phyloP scores from a whole-genome alignment of 2,329 filamentous ascomycete species.

The Colletotrichum liaoningense region DNA sequence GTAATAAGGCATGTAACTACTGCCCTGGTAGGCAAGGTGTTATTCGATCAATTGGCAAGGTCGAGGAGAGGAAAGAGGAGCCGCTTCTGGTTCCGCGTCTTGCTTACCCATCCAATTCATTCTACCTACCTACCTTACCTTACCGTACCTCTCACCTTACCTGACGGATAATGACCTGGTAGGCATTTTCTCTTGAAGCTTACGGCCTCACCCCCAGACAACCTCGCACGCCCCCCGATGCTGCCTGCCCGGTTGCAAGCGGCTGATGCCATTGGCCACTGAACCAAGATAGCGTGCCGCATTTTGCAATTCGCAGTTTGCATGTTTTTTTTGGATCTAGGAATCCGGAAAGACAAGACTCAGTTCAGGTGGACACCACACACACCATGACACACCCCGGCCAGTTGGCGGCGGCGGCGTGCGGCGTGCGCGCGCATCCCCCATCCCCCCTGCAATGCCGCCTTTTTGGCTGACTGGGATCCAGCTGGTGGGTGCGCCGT shows the following conservation, averaged over 20 bases:
- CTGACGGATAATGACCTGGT: too few relatives aligned
- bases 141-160: too few relatives aligned
- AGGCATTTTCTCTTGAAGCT: slow-evolving; percentile 2
- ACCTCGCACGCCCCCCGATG: background rate
- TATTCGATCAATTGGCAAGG: background rate
- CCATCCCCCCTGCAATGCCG: background rate
- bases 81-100: slow-evolving; percentile 8
- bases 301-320: slow-evolving; percentile 5
- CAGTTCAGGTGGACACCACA: background rate
- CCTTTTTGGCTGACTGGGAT: background rate
- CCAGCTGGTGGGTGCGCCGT: background rate
- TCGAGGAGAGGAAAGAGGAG: slow-evolving; percentile 10
- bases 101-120: background rate
- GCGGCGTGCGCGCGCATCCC: background rate
- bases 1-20: background rate
- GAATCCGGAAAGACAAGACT: background rate
- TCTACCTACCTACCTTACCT: background rate
- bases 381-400: background rate
- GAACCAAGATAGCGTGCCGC: slow-evolving; percentile 7
- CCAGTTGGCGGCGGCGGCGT: background rate
- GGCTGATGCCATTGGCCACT: slow-evolving; percentile 21
- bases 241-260: background rate
- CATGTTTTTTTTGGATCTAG: background rate
- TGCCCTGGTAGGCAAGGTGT: background rate
- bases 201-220: too few relatives aligned